Base-by-base conservation (phyloP, 768 basidiomycete species). In the Phaffia tasmanica region DNA sequence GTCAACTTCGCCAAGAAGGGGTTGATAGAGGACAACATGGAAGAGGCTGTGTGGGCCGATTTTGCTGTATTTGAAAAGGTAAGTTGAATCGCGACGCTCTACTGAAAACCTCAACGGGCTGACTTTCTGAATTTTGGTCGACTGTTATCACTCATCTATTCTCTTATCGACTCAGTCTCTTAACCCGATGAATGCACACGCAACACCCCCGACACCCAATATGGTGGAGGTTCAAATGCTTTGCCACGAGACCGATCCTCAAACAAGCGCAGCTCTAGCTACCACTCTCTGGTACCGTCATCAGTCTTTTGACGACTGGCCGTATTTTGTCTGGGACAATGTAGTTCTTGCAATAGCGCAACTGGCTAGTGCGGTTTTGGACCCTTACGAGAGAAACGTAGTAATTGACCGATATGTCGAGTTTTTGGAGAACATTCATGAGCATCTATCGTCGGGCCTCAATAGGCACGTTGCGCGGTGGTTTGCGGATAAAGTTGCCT, bases 271-370 rank as follows among this genome's bases (percentile, higher is more conserved):
- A 19, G 58, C 64, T 27, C 57, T 65, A 18, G 58, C 64, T n/a
- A 65, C 64, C 29, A 65, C 64, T 7, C 64, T 65, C 29, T 65
- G 64, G 64, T 65, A 65, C 29, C 57, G 58, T 15, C 53, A 65
- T 35, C 46, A 57, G 47, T 49, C 64, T 2, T 65, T 65, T 32
- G 47, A 57, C 48, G 49, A 58, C 19, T 65, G 64, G 64, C 48
- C 64, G 3, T 58, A 18, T 56, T 29, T 65, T 55, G 64, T 64
- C 53, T 54, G 53, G 53, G 53, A 54, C 15, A 54, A 54, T 29
- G 53, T 54, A 5, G 53, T 58, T 25, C 58, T 65, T 48, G 64
- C 57, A 6, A n/a, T 65, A 30, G 64, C 35, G 35, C 51, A 49
- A 27, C 53, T 65, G 16, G 50, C 64, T 18, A 57, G 48, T 30